Conservation (phyloP, 352 stramenopile species). For the Elongisporangium senticosum region DNA sequence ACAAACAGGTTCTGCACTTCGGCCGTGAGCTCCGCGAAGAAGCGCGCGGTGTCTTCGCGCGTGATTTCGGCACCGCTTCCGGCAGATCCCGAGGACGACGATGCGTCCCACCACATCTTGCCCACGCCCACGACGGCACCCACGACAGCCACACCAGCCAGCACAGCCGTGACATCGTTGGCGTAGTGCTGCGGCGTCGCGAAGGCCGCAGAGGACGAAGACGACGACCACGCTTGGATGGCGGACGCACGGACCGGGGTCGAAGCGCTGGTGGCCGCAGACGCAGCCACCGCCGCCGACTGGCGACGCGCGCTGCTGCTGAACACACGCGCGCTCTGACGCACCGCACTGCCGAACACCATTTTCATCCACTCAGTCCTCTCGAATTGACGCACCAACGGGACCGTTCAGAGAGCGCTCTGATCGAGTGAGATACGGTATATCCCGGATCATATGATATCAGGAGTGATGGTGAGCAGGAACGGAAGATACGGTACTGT, state of each 20-base stretch:
- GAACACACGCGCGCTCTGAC: neutral
- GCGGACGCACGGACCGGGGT: neutral
- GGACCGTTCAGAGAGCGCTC: neutral
- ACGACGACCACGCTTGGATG: conserved; percentile 5
- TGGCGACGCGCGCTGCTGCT: neutral
- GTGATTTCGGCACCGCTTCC: conserved; percentile 30
- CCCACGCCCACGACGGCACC: conserved; percentile 62
- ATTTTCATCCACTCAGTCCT: neutral
- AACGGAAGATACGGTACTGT: neutral
- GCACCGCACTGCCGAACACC: neutral
- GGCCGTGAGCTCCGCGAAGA: conserved; percentile 68
- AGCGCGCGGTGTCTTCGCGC: conserved; percentile 50
- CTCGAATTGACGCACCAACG: neutral
- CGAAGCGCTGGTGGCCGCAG: conserved; percentile 1
- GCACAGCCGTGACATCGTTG: conserved; percentile 55
- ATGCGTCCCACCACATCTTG: conserved; percentile 87
- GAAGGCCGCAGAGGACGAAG: neutral
- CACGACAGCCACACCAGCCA: conserved; percentile 63
- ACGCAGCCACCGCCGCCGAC: neutral
- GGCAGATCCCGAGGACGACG: conserved; percentile 28
- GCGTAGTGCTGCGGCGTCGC: conserved; percentile 20
- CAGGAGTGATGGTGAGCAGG: too few relatives aligned
- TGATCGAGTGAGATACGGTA: neutral
- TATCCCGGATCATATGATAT: neutral
- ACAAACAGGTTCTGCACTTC: conserved; percentile 68